Percentiles rank a stretch among this genome's conserved stretches.
phyloP scores from a whole-genome alignment of 768 basidiomycete species.

The Trametes meyenii region DNA sequence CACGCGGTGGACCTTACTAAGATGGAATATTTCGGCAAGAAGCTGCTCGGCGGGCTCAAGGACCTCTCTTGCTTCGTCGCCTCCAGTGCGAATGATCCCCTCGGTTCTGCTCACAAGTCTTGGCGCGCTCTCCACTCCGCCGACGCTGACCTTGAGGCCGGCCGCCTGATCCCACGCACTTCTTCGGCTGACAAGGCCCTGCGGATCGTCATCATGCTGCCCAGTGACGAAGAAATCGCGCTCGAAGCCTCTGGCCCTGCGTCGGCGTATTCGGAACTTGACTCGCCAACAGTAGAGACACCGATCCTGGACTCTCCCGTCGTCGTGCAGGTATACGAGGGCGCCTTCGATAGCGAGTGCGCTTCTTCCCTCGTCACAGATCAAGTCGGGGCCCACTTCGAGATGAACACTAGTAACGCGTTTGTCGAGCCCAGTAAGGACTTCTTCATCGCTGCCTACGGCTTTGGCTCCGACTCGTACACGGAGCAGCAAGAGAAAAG shows the following conservation, averaged over 20 bases:
- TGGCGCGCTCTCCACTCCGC: neutral
- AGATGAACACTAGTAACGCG: neutral
- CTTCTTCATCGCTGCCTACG: neutral
- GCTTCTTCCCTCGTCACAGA: neutral
- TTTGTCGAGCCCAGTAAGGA: neutral
- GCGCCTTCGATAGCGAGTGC: neutral
- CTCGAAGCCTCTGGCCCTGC: neutral
- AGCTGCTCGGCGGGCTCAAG: no score
- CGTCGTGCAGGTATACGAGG: neutral
- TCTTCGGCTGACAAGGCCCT: no score
- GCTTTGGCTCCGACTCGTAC: neutral
- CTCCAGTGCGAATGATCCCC: no score
- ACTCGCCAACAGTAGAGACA: conserved; percentile 4
- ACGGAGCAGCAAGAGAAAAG: neutral
- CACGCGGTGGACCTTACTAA: no score
- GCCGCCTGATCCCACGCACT: neutral
- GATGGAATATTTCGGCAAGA: no score
- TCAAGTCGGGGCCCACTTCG: neutral
- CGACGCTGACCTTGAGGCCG: neutral
- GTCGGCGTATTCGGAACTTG: neutral
- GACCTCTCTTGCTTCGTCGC: no score
- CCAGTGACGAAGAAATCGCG: neutral
- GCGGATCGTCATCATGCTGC: neutral
- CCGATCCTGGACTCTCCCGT: neutral
- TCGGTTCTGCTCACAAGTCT: neutral